Base-by-base conservation (phyloP, 140 eudicot species). In the Flaveria floridana region DNA sequence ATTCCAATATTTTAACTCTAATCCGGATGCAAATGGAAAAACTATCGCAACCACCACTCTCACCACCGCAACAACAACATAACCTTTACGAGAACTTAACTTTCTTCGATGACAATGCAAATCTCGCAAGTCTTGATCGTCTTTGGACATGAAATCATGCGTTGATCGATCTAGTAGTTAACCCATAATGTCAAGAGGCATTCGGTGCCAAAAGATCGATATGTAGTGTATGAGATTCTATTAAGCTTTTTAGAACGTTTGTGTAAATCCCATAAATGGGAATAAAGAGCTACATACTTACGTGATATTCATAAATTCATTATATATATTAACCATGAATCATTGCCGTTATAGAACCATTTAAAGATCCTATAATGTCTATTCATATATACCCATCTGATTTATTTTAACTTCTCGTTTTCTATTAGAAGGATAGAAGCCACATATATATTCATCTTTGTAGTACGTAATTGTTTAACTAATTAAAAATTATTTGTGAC, bases 1-100 rank as follows among this genome's bases (percentile, higher is more conserved):
- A 84, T 48, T 71, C 82, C 10, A 84, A 80, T 63, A 66, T 84
- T 14, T 39, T 80, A 25, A 66, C 83, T 3, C 65, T 84, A n/a
- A 73, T 80, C 9, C 81, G 79, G 19, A 77, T 75, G 78, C 84
- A 83, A 70, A 83, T 69, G 74, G 81, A 77, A 19, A 72, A 81
- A 65, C 66, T 15, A 37, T 58, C 76, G 46, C 72, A 28, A 1
- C 18, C 66, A 65, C 70, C 70, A 11, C 26, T 57, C 26, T 72
- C 81, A 63, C 58, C 70, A 2, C 70, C 76, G 0, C 70, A 7
- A 4, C 81, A 48, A 52, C 75, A 47, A 12, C 82, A 77, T 23
- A 56, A 42, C 44, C 7, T 39, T 58, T 66, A 66, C 34, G 79
- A 78, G 8, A 78, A 14, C 76, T 20, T 70, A 21, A 50, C 10